These are phyloP conservation scores for Sporothrix pseudoabietina DNA, from an alignment of 2,329 filamentous ascomycete genomes.

Conservation along the genomic window DNA sequence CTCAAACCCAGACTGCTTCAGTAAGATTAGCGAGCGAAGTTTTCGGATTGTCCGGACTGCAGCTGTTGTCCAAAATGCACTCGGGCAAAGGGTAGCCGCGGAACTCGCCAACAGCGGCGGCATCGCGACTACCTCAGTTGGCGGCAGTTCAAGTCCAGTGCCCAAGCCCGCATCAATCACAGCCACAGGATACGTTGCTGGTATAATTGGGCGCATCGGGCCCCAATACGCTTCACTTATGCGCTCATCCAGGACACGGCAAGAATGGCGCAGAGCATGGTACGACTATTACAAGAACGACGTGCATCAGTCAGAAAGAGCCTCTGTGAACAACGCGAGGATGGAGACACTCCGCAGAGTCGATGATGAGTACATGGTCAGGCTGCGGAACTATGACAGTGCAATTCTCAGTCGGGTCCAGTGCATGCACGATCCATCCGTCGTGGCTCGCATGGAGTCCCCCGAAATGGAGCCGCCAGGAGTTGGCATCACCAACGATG, in stretches of 20 bases:
- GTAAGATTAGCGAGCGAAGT: neutral
- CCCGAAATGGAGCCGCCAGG: neutral
- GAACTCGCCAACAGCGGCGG: neutral
- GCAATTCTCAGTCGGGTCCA: neutral
- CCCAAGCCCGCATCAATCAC: neutral
- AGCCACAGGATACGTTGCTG: neutral
- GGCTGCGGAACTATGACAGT: neutral
- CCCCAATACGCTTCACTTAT: neutral
- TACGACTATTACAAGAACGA: conserved; percentile 6
- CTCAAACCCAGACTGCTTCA: neutral
- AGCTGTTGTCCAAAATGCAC: neutral
- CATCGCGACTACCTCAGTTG: no score
- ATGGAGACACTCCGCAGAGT: neutral
- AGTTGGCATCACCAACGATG: neutral
- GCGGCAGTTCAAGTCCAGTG: neutral
- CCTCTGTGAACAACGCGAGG: neutral
- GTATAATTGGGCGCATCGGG: neutral
- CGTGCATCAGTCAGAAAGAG: neutral
- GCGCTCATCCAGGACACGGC: neutral
- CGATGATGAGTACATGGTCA: neutral
- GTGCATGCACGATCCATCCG: neutral
- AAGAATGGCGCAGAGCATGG: neutral
- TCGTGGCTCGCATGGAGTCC: neutral
- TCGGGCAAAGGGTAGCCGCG: neutral
- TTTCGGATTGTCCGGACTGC: neutral